Conservation (phyloP, 2,329 filamentous ascomycete genomes). For the Pleurostoma richardsiae region DNA sequence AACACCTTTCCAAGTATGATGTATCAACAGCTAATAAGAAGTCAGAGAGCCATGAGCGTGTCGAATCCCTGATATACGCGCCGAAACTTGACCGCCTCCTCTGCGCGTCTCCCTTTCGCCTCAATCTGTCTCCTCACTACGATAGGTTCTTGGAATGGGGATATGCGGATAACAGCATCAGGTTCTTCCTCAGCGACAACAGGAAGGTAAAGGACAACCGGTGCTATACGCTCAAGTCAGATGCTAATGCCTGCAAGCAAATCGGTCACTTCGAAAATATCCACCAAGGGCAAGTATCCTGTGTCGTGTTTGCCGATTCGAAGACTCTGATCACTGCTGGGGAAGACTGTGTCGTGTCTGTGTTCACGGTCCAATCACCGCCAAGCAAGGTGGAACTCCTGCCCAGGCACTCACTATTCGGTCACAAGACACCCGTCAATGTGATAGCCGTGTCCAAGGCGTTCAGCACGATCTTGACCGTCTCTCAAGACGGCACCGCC, state of each 20-base stretch:
- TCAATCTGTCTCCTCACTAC: conserved; percentile 81
- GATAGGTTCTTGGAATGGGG: conserved; percentile 96
- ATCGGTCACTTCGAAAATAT: conserved; percentile 90
- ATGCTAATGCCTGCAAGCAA: conserved; percentile 22
- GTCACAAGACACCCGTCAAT: conserved; percentile 79
- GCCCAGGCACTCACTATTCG: conserved; percentile 77
- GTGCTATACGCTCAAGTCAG: conserved; percentile 16
- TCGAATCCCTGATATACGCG: conserved; percentile 74
- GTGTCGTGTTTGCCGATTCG: conserved; percentile 79
- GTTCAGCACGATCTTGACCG: conserved; percentile 83
- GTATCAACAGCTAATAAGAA: conserved; percentile 1
- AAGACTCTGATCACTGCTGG: conserved; percentile 89
- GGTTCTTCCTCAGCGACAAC: conserved; percentile 82
- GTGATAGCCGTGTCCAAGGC: conserved; percentile 80
- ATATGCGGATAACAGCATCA: conserved; percentile 85
- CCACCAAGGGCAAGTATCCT: conserved; percentile 84
- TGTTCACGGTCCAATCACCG: conserved; percentile 67
- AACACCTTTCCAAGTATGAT: not conserved
- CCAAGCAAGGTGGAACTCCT: conserved; percentile 72
- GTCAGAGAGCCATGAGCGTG: conserved; percentile 66
- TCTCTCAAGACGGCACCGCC: conserved; percentile 74
- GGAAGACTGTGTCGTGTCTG: conserved; percentile 83
- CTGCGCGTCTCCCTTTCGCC: conserved; percentile 75
- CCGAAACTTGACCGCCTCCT: conserved; percentile 77
- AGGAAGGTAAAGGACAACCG: conserved; percentile 52